phyloP scores from a whole-genome alignment of 345 rosid genomes.

The Orychophragmus violaceus region DNA sequence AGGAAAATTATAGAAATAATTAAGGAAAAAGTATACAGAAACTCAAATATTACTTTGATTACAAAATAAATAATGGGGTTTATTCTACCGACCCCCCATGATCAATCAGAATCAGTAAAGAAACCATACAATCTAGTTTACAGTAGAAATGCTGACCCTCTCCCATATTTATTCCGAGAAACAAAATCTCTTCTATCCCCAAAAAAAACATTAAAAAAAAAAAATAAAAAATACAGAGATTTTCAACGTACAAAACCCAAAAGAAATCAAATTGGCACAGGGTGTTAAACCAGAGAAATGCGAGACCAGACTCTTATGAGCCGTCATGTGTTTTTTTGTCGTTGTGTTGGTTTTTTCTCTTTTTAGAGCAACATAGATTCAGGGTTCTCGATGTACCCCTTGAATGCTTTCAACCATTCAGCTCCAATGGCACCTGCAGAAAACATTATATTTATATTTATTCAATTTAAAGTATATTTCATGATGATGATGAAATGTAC shows the following conservation, averaged over 20 bases:
- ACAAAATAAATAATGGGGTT: background rate
- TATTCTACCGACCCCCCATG: background rate
- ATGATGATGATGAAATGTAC: background rate
- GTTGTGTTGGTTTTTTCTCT: background rate
- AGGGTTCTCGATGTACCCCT: slow-evolving; percentile 86
- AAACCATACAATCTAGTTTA: too few relatives aligned
- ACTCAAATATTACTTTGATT: background rate
- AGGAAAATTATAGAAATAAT: too few relatives aligned
- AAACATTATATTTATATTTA: background rate
- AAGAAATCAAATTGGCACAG: slow-evolving; percentile 10
- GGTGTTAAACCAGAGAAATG: slow-evolving; percentile 5
- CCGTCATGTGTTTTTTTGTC: background rate
- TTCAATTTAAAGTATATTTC: background rate
- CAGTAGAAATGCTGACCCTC: too few relatives aligned
- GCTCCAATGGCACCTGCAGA: too few relatives aligned
- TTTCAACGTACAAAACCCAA: too few relatives aligned
- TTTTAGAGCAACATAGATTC: slow-evolving; percentile 80
- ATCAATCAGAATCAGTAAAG: background rate
- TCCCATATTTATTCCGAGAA: too few relatives aligned
- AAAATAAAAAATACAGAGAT: too few relatives aligned
- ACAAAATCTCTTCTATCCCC: too few relatives aligned
- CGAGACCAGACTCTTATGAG: slow-evolving; percentile 9
- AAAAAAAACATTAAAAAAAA: too few relatives aligned
- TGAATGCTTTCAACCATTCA: slow-evolving; percentile 96
- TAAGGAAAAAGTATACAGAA: too few relatives aligned